Conservation (phyloP, 352 stramenopile species). For the Phytophthora pinifolia region DNA sequence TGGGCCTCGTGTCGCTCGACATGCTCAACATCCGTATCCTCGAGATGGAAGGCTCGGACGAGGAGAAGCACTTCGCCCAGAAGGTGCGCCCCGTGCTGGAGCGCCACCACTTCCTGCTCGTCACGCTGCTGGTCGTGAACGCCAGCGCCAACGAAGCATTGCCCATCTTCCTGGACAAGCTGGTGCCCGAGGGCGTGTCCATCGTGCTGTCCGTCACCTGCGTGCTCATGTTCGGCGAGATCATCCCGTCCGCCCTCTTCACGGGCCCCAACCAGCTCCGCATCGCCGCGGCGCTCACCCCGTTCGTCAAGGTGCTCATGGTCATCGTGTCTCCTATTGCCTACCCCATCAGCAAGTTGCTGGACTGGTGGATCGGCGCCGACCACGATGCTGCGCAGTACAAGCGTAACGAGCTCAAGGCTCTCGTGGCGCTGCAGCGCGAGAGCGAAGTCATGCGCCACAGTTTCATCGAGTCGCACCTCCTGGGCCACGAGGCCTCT, state of each 20-base stretch:
- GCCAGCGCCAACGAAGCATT: conserved; percentile 92
- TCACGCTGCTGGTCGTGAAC: conserved; percentile 95
- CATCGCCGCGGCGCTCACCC: conserved; percentile 82
- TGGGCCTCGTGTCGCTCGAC: conserved; percentile 74
- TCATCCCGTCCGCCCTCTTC: conserved; percentile 94
- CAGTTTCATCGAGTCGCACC: conserved; percentile 33
- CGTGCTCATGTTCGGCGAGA: conserved; percentile 96
- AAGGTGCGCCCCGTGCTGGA: conserved; percentile 88
- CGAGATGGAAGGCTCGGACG: conserved; percentile 65
- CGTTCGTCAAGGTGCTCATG: conserved; percentile 89
- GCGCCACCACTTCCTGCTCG: conserved; percentile 91
- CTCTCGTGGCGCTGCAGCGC: conserved; percentile 79
- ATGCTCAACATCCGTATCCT: conserved; percentile 83
- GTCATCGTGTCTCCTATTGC: conserved; percentile 86
- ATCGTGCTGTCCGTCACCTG: conserved; percentile 94
- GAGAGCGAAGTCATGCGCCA: conserved; percentile 50
- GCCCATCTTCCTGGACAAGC: conserved; percentile 91
- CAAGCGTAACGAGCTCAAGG: conserved; percentile 90
- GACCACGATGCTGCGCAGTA: conserved; percentile 79
- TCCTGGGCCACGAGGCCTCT: conserved; percentile 1
- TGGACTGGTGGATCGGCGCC: conserved; percentile 88
- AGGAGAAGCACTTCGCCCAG: conserved; percentile 74
- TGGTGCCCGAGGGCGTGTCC: conserved; percentile 81
- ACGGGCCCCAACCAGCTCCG: conserved; percentile 92
- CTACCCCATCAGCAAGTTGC: conserved; percentile 88